Evolutionary conservation across 306 rosid genomes (phyloP), one percentile per base, ranked within the genome.

Genomic region (Dryas alaskensis): DNA sequence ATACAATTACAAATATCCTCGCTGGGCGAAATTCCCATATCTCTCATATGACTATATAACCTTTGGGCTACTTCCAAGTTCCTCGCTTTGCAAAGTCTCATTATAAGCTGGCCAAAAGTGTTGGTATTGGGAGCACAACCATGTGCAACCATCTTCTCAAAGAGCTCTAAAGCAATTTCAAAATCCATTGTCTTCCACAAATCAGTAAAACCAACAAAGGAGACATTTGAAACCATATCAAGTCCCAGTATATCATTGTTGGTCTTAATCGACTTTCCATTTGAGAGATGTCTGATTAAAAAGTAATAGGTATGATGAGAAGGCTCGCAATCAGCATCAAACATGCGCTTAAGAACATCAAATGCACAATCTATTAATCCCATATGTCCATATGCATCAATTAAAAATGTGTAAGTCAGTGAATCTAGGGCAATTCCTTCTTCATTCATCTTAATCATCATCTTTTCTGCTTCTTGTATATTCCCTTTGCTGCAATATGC

Each of bases 401-500:
- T 22, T 22, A 22, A 22, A 22, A 22, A 22, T 22, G 22, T 22
- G 22, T 22, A 22, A 22, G 22, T 22, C 22, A 22, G 0, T 22
- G 22, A 22, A 22, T 22, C 22, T 22, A 0, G 22, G 22, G 22
- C 22, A 22, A 22, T 0, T 22, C 22, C 22, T 22, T 22, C 0
- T 22, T 22, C 22, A 22, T 22, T 22, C 22, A 22, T 22, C 22
- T 22, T 22, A 22, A 22, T 22, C 22, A 22, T 22, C 80, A 82
- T 45, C 74, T 72, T 78, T 83, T 91, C 89, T 11, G 91, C 95
- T 6, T 89, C 90, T 73, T 81, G 69, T 71, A 87, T 69, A 77
- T 90, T 84, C 62, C 97, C 90, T 45, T 81, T 79, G 76, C 80
- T 71, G 76, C 95, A 91, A 81, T 77, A 87, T 54, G 92, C 87